Evolutionary conservation across 495 filamentous ascomycete genomes (phyloP).

Genomic region (Xylaria castorea): DNA sequence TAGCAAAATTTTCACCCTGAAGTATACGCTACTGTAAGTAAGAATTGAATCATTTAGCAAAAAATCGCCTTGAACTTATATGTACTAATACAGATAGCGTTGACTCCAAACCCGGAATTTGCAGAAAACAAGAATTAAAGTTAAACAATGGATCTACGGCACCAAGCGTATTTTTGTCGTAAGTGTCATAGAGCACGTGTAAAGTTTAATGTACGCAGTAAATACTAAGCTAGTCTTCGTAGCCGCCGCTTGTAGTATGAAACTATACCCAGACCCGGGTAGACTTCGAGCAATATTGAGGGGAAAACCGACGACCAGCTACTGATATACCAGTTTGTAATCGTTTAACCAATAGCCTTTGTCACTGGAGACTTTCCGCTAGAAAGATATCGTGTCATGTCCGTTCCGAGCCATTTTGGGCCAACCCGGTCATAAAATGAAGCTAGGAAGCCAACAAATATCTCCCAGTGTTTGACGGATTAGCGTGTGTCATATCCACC

Average conservation of each 20-base stretch:
- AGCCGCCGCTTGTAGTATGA: neutral
- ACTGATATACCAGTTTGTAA: neutral
- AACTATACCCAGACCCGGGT: neutral
- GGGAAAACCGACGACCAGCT: neutral
- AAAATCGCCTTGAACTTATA: neutral
- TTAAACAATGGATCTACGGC: neutral
- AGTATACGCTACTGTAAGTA: neutral
- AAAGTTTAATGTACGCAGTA: neutral
- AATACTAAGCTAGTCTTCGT: neutral
- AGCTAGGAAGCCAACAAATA: neutral
- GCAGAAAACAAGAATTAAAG: neutral
- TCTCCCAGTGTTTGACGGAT: conserved; percentile 7
- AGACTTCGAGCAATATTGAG: neutral
- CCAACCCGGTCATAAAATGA: neutral
- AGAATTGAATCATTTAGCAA: neutral
- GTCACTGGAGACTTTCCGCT: neutral
- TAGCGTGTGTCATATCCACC: neutral
- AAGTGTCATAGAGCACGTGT: neutral
- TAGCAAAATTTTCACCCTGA: conserved; percentile 7
- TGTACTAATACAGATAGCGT: neutral
- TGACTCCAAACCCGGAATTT: conserved; percentile 11
- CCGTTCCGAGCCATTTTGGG: neutral
- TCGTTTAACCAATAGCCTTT: neutral
- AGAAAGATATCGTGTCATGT: neutral
- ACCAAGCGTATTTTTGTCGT: neutral